phyloP scores from a whole-genome alignment of 345 rosid genomes.

The Arabidopsis suecica region DNA sequence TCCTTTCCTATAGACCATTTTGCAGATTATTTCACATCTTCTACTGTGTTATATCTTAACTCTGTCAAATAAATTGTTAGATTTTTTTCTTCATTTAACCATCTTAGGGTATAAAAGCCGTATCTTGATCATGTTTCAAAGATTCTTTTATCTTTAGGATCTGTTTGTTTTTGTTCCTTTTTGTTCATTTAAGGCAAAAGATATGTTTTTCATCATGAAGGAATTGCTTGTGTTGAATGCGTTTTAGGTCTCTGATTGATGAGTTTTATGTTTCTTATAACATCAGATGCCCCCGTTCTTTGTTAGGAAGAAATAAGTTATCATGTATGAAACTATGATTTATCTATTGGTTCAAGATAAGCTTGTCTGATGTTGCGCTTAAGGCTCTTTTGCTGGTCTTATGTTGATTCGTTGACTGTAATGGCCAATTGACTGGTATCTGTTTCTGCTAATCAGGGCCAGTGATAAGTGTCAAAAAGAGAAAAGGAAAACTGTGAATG shows the following conservation, averaged over 20 bases:
- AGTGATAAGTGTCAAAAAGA: slow-evolving; percentile 75
- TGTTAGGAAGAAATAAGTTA: not conserved
- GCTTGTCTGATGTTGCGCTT: not conserved
- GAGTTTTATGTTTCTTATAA: not conserved
- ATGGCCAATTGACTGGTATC: not conserved
- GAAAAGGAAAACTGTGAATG: slow-evolving; percentile 79
- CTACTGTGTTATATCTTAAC: not conserved
- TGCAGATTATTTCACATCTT: not conserved
- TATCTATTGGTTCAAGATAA: not conserved
- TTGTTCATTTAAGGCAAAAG: slow-evolving; percentile 1
- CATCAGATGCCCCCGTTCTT: not conserved
- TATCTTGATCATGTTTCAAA: not conserved
- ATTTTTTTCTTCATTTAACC: not conserved
- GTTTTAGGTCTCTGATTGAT: slow-evolving; percentile 1
- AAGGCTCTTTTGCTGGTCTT: not conserved
- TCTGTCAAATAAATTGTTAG: slow-evolving; percentile 9
- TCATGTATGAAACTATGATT: not conserved
- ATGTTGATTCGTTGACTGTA: slow-evolving; percentile 11
- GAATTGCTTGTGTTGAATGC: not conserved
- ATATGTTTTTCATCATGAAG: not conserved
- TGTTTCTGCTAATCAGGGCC: slow-evolving; percentile 55
- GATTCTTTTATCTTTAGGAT: not conserved
- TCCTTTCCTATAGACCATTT: not conserved
- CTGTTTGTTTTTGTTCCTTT: not conserved
- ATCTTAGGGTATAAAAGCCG: not conserved